Conservation (phyloP, 2,329 filamentous ascomycete species). For the Fusarium scirpi region DNA sequence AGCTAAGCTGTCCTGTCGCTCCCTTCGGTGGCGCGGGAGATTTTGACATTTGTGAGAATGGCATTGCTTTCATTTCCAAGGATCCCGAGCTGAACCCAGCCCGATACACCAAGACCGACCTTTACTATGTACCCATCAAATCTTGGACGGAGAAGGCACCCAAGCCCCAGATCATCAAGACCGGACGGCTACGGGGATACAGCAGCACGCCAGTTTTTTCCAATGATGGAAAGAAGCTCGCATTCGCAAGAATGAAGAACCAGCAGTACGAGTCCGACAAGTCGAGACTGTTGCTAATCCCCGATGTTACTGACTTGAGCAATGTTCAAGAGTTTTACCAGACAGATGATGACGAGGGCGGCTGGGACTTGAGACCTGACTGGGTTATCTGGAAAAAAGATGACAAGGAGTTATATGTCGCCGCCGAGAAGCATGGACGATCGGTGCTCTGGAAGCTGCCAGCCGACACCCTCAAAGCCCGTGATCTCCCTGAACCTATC, state of each 20-base stretch:
- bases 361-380: slow-evolving; percentile 71
- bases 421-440: slow-evolving; percentile 76
- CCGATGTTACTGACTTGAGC: slow-evolving; percentile 68
- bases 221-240: slow-evolving; percentile 75
- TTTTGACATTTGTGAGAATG: slow-evolving; percentile 77
- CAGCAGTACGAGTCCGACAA: slow-evolving; percentile 83
- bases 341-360: slow-evolving; percentile 71
- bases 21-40: slow-evolving; percentile 85
- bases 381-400: slow-evolving; percentile 68
- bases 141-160: slow-evolving; percentile 69
- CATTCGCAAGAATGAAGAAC: slow-evolving; percentile 82
- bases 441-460: slow-evolving; percentile 72
- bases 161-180: slow-evolving; percentile 63
- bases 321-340: slow-evolving; percentile 73
- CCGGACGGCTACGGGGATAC: slow-evolving; percentile 72
- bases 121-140: slow-evolving; percentile 77
- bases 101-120: slow-evolving; percentile 82
- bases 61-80: slow-evolving; percentile 80
- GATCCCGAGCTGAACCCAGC: slow-evolving; percentile 78
- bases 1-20: slow-evolving; percentile 75
- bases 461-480: slow-evolving; percentile 63
- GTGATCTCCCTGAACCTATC: slow-evolving; percentile 61
- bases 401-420: slow-evolving; percentile 75
- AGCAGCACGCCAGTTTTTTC: slow-evolving; percentile 78
- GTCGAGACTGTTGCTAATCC: slow-evolving; percentile 73